Conservation (phyloP, 148 eudicot genomes). For the Beta vulgaris region DNA sequence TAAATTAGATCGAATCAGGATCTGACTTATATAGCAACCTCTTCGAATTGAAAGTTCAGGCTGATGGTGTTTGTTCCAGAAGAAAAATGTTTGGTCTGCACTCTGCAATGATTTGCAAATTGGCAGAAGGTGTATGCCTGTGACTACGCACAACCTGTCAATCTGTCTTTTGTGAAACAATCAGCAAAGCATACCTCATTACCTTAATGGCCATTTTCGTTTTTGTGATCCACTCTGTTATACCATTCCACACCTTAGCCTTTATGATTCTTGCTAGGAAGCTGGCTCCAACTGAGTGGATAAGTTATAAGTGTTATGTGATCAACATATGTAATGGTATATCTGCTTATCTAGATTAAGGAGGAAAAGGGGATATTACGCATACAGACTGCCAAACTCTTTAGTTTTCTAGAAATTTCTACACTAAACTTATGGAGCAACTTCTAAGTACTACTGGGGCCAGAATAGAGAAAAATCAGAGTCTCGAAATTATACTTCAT, state of each 20-base stretch:
- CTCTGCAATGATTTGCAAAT: not conserved
- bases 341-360: not conserved
- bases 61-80: not conserved
- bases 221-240: not conserved
- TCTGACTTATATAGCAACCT: too few relatives aligned
- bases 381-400: too few relatives aligned
- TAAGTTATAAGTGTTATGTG: not conserved
- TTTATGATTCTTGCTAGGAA: not conserved
- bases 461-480: not conserved
- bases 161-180: not conserved
- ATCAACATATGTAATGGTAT: not conserved
- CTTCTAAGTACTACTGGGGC: not conserved
- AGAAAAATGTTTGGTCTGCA: not conserved
- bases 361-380: not conserved
- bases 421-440: not conserved
- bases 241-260: not conserved
- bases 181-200: not conserved
- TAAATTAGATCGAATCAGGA: not conserved
- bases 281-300: not conserved
- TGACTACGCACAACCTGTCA: not conserved
- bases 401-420: too few relatives aligned
- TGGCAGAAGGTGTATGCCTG: not conserved
- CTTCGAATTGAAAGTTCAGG: not conserved
- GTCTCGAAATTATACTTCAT: not conserved
- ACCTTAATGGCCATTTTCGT: not conserved